Conservation (phyloP, 148 eudicot species). For the Selenicereus undatus region DNA sequence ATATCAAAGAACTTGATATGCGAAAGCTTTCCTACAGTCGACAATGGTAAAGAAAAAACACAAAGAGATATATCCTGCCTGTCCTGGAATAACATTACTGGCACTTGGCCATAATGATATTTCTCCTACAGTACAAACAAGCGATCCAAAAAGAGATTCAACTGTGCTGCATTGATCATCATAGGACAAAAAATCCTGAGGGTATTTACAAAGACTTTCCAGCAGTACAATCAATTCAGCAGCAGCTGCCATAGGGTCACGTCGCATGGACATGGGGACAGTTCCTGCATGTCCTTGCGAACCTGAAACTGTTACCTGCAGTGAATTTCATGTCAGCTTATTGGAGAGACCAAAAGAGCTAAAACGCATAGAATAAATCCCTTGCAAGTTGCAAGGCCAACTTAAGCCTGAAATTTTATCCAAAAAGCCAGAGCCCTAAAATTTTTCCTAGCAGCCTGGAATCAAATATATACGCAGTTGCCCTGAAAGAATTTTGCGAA, state of each 20-base stretch:
- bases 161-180: constrained; percentile 60
- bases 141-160: constrained; percentile 75
- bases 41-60: constrained; percentile 10
- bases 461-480: neutral
- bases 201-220: constrained; percentile 75
- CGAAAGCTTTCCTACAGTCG: neutral
- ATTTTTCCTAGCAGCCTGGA: neutral
- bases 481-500: neutral
- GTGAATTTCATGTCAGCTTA: constrained; percentile 17
- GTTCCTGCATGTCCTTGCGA: constrained; percentile 99
- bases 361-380: constrained; percentile 1
- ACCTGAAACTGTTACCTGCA: constrained; percentile 91
- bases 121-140: constrained; percentile 98
- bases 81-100: constrained; percentile 96
- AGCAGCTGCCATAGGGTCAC: constrained; percentile 95
- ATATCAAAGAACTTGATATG: constrained; percentile 5
- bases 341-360: neutral
- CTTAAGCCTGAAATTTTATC: neutral
- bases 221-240: constrained; percentile 82
- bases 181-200: constrained; percentile 58
- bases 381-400: neutral
- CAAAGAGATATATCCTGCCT: constrained; percentile 52
- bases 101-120: constrained; percentile 98
- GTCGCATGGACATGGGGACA: constrained; percentile 96
- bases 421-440: neutral